Conservation (phyloP, 2,329 filamentous ascomycete species). For the Pseudomassariella vexata region DNA sequence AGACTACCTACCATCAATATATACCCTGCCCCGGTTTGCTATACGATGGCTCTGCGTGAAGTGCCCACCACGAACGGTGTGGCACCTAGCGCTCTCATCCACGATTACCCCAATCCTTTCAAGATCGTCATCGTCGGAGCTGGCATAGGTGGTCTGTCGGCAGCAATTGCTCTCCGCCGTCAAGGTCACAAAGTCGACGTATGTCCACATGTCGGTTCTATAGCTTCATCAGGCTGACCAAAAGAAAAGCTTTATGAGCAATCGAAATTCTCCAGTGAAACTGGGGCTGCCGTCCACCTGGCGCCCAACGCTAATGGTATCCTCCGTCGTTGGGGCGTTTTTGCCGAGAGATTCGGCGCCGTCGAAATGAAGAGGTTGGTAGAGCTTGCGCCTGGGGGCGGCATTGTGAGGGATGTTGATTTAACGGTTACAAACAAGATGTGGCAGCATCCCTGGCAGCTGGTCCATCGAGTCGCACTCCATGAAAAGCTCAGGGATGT, state of each 20-base stretch:
- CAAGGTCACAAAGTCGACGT: slow-evolving; percentile 42
- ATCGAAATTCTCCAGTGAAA: slow-evolving; percentile 48
- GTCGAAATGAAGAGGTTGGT: slow-evolving; percentile 17
- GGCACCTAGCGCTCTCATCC: slow-evolving; percentile 9
- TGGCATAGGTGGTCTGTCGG: slow-evolving; percentile 47
- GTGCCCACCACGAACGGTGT: slow-evolving; percentile 1
- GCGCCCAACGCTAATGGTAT: slow-evolving; percentile 57
- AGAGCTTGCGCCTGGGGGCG: slow-evolving; percentile 14
- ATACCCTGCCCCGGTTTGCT: no score
- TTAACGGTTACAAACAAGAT: slow-evolving; percentile 30
- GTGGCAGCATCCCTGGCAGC: slow-evolving; percentile 47
- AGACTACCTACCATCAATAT: no score
- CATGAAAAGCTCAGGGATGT: slow-evolving; percentile 44
- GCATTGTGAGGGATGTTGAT: slow-evolving; percentile 21
- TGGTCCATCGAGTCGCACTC: slow-evolving; percentile 47
- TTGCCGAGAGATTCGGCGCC: slow-evolving; percentile 30
- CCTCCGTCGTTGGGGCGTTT: slow-evolving; percentile 34
- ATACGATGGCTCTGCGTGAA: no score
- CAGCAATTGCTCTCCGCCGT: slow-evolving; percentile 46
- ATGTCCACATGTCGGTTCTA: slow-evolving; percentile 4
- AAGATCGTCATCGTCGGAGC: slow-evolving; percentile 26
- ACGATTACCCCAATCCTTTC: slow-evolving; percentile 10
- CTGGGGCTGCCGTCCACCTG: slow-evolving; percentile 57
- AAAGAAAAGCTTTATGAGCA: slow-evolving; percentile 49
- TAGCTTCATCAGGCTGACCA: not conserved